Evolutionary conservation across 2,329 filamentous ascomycete genomes (phyloP), one percentile per base, ranked within the genome.

Genomic region (Claviceps pazoutovae): DNA sequence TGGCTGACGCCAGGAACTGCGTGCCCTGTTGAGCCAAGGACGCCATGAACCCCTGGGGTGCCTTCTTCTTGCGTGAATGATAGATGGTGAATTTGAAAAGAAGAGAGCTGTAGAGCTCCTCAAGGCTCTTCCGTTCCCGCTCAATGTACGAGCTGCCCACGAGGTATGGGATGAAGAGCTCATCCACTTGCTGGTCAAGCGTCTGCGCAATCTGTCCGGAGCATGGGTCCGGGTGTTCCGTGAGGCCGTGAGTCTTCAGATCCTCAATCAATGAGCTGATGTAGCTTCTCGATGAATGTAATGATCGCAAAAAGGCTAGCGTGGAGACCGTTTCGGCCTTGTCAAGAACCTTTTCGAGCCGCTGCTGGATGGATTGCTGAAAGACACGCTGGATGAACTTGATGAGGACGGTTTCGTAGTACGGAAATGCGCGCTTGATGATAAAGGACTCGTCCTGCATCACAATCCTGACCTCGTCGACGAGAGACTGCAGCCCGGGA

Each of bases 81-180:
- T 91, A 97, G n/a, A 94, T 85, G 16, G 88, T 94, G 63, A 93
- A 98, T 61, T 94, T 95, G 78, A 98, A 95, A 4, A 97, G 78
- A 51, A 98, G 71, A 0, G 93, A 95, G 51, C 88, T 91, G 69
- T 95, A 89, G 57, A 90, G 70, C 63, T 91, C 87, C 62, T 90
- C 86, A 48, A 93, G 68, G 53, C 77, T 84, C 65, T 74, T 81
- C 61, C 72, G 78, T 62, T 86, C 83, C 54, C 82, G 74, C 52
- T 86, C 83, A 53, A 86, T 85, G 58, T 85, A 86, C 14, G 80
- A 80, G 58, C 81, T 82, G 14, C 81, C 80, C 48, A 84, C 75
- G 8, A 86, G 73, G 58, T 85, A 85, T 1, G 82, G 82, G 16
- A 85, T 76, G 56, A 85, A 91, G 2, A 91, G 69, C 62, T 91